Evolutionary conservation across 495 filamentous ascomycete genomes (phyloP), one percentile per base, ranked within the genome.

Genomic region (Daldinia vernicosa): DNA sequence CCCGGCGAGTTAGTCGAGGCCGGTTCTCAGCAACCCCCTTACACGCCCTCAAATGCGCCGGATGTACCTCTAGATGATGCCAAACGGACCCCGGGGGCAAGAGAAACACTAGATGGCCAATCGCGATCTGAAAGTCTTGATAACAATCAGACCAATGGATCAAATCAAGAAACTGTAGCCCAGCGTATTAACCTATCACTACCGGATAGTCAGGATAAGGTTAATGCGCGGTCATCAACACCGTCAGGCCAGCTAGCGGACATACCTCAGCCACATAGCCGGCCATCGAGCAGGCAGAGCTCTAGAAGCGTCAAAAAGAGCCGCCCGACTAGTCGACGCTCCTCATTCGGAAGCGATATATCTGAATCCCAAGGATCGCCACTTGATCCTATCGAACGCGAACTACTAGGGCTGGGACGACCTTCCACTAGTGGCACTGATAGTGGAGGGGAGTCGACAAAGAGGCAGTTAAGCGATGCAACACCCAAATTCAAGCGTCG

Each of bases 1-100:
- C 75, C 74, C 26, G 75, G 75, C n/a, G 75, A 77, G 53, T 66
- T 77, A 28, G 58, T 73, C 33, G 74, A 77, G 27, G 27, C 37
- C 22, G 67, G 70, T 9, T 58, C 57, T 43, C 62, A 74, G 43
- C 60, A 60, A 37, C 26, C 67, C 19, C 39, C 70, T 30, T 59
- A 73, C 53, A 43, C 70, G 50, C 61, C 61, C n/a, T 33, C 63
- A 15, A 47, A 67, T 19, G 47, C 43, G 1, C 27, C 37, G 0
- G 6, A 4, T 7, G 9, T 61, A n/a, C 26, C 40, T 17, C 17
- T 8, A 2, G 32, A 39, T 24, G 43, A 53, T 35, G 3, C 11
- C 14, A 51, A 52, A 39, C 43, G n/a, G 56, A 27, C 22, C 2
- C 24, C 30, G 1, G 52, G 53, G 28, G 3, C 32, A 52, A 56